Evolutionary conservation across 2,329 filamentous ascomycete species (phyloP).

Genomic region (Ophiosphaerella herpotricha): DNA sequence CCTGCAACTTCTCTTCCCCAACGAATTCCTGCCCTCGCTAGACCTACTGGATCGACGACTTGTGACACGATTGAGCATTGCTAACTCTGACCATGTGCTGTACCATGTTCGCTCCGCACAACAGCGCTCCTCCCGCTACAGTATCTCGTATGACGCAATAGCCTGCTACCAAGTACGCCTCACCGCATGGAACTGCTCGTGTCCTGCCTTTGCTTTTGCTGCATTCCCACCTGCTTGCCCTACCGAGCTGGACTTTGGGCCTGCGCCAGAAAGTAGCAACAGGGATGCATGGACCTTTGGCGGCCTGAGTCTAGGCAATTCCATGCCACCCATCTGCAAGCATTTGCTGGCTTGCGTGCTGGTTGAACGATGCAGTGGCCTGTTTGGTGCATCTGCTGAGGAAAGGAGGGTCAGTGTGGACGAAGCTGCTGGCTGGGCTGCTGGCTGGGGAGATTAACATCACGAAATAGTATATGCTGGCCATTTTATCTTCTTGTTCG

Average conservation of each 20-base stretch:
- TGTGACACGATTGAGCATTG: conserved; percentile 59
- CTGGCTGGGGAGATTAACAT: conserved; percentile 40
- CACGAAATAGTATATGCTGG: not conserved
- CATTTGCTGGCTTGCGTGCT: conserved; percentile 85
- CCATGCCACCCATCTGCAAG: conserved; percentile 73
- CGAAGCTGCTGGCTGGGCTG: conserved; percentile 73
- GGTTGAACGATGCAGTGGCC: conserved; percentile 64
- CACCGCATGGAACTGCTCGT: conserved; percentile 83
- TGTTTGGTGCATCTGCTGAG: conserved; percentile 63
- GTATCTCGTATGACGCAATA: conserved; percentile 31
- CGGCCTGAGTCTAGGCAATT: conserved; percentile 50
- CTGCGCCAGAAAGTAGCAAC: no score
- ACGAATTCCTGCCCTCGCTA: conserved; percentile 78
- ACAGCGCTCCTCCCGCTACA: conserved; percentile 43
- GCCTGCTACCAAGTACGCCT: conserved; percentile 72
- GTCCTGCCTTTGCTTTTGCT: conserved; percentile 79
- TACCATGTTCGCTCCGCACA: conserved; percentile 70
- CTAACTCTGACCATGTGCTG: conserved; percentile 26
- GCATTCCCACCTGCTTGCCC: conserved; percentile 56
- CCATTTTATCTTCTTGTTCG: conserved; percentile 18
- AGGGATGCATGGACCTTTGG: conserved; percentile 36
- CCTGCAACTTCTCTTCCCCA: conserved; percentile 83
- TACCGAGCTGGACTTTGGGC: no score
- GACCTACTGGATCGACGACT: conserved; percentile 83
- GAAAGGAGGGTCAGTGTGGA: conserved; percentile 61